phyloP scores from a whole-genome alignment of 331 rosid species.

The Malus hybrid region DNA sequence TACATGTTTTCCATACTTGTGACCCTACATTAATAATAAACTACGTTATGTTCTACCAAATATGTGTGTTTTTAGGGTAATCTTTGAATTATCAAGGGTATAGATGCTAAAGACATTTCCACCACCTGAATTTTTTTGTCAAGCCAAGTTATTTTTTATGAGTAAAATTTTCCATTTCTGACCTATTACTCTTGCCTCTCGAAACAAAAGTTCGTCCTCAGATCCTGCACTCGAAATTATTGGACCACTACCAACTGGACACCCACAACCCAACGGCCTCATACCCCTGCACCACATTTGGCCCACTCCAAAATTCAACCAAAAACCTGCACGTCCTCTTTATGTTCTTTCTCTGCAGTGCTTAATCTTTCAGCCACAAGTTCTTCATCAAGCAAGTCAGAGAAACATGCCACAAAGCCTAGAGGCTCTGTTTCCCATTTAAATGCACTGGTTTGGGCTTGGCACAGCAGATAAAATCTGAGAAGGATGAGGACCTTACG shows the following conservation, averaged over 20 bases:
- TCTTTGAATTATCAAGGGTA: background rate
- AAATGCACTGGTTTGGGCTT: constrained; percentile 92
- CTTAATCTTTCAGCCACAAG: constrained; percentile 8
- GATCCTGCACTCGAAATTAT: background rate
- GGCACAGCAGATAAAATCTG: constrained; percentile 80
- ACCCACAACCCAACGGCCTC: background rate
- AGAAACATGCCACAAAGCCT: constrained; percentile 50
- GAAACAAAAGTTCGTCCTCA: background rate
- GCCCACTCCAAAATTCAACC: too few species aligned
- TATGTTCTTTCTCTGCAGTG: too few species aligned
- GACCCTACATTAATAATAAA: background rate
- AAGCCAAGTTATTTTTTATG: background rate
- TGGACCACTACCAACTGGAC: background rate
- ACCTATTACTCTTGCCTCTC: background rate
- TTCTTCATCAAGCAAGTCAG: constrained; percentile 66
- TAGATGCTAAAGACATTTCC: background rate
- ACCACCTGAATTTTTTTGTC: background rate
- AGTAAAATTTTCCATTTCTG: background rate
- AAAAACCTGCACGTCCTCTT: too few species aligned
- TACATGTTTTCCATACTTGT: background rate
- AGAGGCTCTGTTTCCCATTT: constrained; percentile 97
- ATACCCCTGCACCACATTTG: too few species aligned
- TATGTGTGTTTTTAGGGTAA: background rate
- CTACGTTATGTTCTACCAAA: background rate
- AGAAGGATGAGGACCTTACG: constrained; percentile 79